Conservation (phyloP, 768 basidiomycete genomes). For the Boletus bicolor region DNA sequence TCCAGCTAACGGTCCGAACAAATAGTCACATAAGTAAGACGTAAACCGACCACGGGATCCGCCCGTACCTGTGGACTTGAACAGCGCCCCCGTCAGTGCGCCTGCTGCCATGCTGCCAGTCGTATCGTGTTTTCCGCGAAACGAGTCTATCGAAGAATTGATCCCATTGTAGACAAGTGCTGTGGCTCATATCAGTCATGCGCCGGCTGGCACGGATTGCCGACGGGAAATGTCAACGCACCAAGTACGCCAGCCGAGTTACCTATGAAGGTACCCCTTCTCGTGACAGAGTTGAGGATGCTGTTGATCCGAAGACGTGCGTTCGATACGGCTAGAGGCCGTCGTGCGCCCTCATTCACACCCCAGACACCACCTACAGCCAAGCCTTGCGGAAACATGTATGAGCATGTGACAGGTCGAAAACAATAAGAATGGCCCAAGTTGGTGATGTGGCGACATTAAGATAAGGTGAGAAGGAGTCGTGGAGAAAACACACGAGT, state of each 20-base stretch:
- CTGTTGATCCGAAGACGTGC: conserved; percentile 92
- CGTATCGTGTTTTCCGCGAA: conserved; percentile 89
- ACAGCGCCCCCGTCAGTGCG: conserved; percentile 84
- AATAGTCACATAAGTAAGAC: conserved; percentile 36
- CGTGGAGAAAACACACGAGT: conserved; percentile 45
- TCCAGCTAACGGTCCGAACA: conserved; percentile 66
- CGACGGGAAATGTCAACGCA: conserved; percentile 48
- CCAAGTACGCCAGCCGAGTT: conserved; percentile 98
- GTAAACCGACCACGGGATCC: conserved; percentile 31
- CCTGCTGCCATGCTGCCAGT: conserved; percentile 92
- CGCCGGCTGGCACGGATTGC: conserved; percentile 26
- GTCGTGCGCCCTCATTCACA: conserved; percentile 85
- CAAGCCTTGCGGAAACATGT: conserved; percentile 70
- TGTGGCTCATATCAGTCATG: conserved; percentile 43
- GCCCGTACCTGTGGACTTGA: conserved; percentile 86
- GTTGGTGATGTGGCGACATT: conserved; percentile 50
- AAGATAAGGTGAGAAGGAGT: conserved; percentile 69
- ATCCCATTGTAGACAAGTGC: conserved; percentile 95
- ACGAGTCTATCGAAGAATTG: conserved; percentile 88
- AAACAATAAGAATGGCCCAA: conserved; percentile 77
- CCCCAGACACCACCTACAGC: conserved; percentile 95
- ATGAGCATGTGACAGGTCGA: conserved; percentile 74
- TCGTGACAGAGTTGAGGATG: conserved; percentile 92
- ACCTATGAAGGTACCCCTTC: conserved; percentile 96
- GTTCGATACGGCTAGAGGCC: conserved; percentile 85